A percentile compares a stretch with the other conserved stretches of the same genome.
phyloP scores from a whole-genome alignment of 1,284 basidiomycete species.

The Xerocomus amazonicus region DNA sequence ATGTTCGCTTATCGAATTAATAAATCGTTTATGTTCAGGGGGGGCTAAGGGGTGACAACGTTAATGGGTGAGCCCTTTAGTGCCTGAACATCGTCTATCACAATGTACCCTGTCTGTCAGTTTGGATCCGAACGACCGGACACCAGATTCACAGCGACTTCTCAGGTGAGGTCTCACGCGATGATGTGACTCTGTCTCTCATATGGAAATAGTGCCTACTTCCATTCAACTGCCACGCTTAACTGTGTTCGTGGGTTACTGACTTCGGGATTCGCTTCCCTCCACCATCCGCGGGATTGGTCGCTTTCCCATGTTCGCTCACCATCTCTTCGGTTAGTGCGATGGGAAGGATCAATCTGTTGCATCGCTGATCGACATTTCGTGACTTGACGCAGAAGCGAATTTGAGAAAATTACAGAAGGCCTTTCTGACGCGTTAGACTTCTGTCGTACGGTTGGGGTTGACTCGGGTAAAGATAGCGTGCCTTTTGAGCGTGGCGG shows the following conservation, averaged over 20 bases:
- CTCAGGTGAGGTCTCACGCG: conserved; percentile 50
- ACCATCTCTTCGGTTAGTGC: conserved; percentile 59
- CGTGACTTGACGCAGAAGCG: conserved; percentile 43
- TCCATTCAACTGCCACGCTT: conserved; percentile 90
- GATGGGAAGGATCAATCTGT: not conserved
- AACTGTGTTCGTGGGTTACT: conserved; percentile 91
- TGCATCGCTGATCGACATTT: conserved; percentile 11
- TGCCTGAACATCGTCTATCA: conserved; percentile 24
- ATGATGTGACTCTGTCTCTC: not conserved
- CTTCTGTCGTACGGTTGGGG: conserved; percentile 88
- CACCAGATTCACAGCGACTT: conserved; percentile 85
- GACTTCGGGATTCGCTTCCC: conserved; percentile 86
- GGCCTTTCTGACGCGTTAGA: conserved; percentile 89
- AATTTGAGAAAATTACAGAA: conserved; percentile 85
- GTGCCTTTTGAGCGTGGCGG: conserved; percentile 65
- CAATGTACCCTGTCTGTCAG: conserved; percentile 25
- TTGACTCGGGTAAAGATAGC: conserved; percentile 49
- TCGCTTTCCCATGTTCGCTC: conserved; percentile 90
- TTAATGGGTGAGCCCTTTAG: conserved; percentile 67
- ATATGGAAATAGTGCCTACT: conserved; percentile 72
- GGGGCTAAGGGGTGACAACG: conserved; percentile 88
- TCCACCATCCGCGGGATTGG: conserved; percentile 91
- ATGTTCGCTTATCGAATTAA: conserved; percentile 15
- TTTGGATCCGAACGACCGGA: conserved; percentile 71
- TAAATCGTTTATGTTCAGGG: conserved; percentile 2